These are phyloP conservation scores for Rhodotorula sp. DNA, from an alignment of 1,284 basidiomycete genomes.

Conservation along the genomic window DNA sequence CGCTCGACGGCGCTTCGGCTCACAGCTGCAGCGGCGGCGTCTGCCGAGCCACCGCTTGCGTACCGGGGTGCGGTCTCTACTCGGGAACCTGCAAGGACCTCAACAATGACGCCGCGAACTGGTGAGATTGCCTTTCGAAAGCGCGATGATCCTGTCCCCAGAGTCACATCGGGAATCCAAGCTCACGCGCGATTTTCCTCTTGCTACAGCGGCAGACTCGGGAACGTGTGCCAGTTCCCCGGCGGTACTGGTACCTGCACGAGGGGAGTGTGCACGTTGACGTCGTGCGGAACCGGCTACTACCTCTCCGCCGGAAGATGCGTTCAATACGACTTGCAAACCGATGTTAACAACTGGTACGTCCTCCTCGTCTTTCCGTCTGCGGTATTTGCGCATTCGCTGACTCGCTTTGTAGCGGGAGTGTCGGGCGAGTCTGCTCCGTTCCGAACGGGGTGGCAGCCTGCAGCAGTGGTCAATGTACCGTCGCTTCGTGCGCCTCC, in stretches of 20 bases:
- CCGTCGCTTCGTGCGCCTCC: constrained; percentile 9
- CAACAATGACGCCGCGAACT: constrained; percentile 21
- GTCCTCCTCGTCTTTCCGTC: not conserved
- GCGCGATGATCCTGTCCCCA: no score
- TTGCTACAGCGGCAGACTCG: constrained; percentile 21
- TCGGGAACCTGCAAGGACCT: constrained; percentile 18
- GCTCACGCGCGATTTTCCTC: not conserved
- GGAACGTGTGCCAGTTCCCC: constrained; percentile 18
- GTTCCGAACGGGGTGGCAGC: constrained; percentile 17
- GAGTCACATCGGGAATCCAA: no score
- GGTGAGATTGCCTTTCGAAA: constrained; percentile 15
- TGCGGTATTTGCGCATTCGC: no score
- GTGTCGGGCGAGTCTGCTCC: constrained; percentile 15
- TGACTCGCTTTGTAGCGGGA: constrained; percentile 6
- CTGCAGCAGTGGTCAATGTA: constrained; percentile 16
- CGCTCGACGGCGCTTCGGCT: constrained; percentile 16
- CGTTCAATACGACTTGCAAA: constrained; percentile 10
- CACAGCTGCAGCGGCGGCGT: constrained; percentile 22
- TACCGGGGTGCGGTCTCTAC: constrained; percentile 21
- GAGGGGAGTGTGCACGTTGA: constrained; percentile 16
- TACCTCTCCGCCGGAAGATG: constrained; percentile 13
- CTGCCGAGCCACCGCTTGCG: constrained; percentile 28
- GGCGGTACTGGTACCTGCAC: constrained; percentile 21
- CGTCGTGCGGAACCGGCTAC: constrained; percentile 24
- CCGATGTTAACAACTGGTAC: constrained; percentile 33